Conservation (phyloP, 73 alveolate genomes). For the Paramecium caudatum region DNA sequence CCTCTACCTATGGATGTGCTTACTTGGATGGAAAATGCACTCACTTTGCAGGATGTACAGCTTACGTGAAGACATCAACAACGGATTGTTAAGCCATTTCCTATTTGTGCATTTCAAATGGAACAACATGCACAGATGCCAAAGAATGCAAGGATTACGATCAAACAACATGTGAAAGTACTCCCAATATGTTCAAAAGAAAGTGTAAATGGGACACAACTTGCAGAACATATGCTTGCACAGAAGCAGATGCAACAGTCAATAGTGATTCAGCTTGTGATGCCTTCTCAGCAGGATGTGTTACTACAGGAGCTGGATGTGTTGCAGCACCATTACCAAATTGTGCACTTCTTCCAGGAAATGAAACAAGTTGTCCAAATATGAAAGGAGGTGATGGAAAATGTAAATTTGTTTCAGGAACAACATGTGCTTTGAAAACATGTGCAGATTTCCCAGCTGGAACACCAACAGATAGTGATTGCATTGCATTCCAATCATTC, state of each 20-base stretch:
- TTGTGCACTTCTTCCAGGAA: not conserved
- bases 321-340: not conserved
- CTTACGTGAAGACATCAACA: slow-evolving; percentile 43
- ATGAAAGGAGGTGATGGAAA: slow-evolving; percentile 23
- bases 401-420: not conserved
- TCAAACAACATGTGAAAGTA: not conserved
- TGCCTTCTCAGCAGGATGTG: not conserved
- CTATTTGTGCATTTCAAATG: slow-evolving; percentile 25
- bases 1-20: slow-evolving; percentile 39
- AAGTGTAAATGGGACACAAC: slow-evolving; percentile 42
- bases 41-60: slow-evolving; percentile 53
- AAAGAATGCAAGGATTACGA: not conserved
- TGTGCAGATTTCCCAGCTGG: not conserved
- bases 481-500: not conserved
- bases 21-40: slow-evolving; percentile 22
- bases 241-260: too few species aligned
- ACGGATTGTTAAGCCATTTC: slow-evolving; percentile 29
- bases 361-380: not conserved
- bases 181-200: not conserved
- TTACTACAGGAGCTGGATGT: slow-evolving; percentile 35
- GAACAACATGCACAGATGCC: slow-evolving; percentile 26
- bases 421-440: not conserved
- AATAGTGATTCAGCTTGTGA: not conserved
- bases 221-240: too few species aligned
- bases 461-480: not conserved